Conservation (phyloP, 2,329 filamentous ascomycete species). For the Knoxdaviesia capensis region DNA sequence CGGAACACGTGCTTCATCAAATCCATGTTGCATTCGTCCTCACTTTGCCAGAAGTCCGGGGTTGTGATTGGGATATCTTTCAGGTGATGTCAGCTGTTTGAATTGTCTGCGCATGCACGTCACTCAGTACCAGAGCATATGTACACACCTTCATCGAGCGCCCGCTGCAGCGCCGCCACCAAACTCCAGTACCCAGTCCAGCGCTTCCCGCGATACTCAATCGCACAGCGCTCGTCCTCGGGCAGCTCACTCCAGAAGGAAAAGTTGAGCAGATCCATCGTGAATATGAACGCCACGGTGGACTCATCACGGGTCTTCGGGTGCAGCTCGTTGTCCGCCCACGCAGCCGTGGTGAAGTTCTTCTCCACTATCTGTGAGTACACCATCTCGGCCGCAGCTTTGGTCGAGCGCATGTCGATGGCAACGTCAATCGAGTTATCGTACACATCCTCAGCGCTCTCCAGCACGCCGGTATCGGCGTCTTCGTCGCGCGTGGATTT, state of each 20-base stretch:
- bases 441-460: conserved; percentile 69
- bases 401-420: conserved; percentile 64
- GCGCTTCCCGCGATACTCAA: conserved; percentile 59
- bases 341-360: conserved; percentile 64
- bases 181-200: conserved; percentile 97
- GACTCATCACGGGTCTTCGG: conserved; percentile 62
- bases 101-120: background rate
- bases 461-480: conserved; percentile 63
- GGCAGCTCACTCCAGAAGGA: conserved; percentile 73
- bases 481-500: conserved; percentile 31
- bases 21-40: conserved; percentile 56
- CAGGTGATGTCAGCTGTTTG: background rate
- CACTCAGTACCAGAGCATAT: background rate
- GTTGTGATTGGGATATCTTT: conserved; percentile 73
- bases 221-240: conserved; percentile 55
- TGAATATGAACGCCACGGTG: conserved; percentile 84
- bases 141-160: conserved; percentile 55
- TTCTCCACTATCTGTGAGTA: conserved; percentile 67
- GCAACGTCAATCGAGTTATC: conserved; percentile 88
- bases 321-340: conserved; percentile 79
- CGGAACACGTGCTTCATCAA: conserved; percentile 62
- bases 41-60: conserved; percentile 67
- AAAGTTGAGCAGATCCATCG: conserved; percentile 93
- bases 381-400: conserved; percentile 62
- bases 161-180: conserved; percentile 69